Evolutionary conservation across 108 stramenopile genomes (phyloP), one percentile per base, ranked within the genome.

Genomic region (Mayamaea pseudoterrestris): DNA sequence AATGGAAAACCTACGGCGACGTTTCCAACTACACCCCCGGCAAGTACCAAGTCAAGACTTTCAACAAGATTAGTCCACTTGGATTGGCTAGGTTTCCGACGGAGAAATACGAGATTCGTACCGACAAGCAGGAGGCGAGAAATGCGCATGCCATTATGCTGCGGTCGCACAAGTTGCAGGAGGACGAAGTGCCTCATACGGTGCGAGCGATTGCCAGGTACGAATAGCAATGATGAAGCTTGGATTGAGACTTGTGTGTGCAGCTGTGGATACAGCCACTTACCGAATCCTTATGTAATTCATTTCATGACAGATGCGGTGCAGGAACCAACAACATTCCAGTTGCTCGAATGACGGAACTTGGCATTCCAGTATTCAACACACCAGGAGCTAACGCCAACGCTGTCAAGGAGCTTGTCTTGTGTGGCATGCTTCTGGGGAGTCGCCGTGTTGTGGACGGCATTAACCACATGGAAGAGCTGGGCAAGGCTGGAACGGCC

Each of bases 361-460:
- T 89, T 35, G 95, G 95, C 26, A 93, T 97, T 50, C 91, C 91
- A 18, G 95, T 97, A 27, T 93, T 97, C 57, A 97, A 97, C 58
- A 97, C 95, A 0, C 95, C 95, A 6, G 95, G 95, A 8, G 95
- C 90, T 6, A 97, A 97, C 67, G 91, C 95, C 54, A 92, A 90
- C 48, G 90, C 93, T 16, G 91, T 93, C 34, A 93, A 89, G 55
- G 95, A 97, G 57, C 64, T 97, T 26, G 87, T 93, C 13, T 39
- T 97, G 21, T 84, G 84, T 32, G 87, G 83, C 18, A 71, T 97
- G 66, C 47, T 97, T 9, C 58, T 93, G 13, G 85, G 83, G 47
- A 57, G 61, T 23, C 63, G 95, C 11, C 62, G 76, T 22, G 66
- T 97, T 35, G 74, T 87, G 11, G 86, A 92, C 47, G 95, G 90